Evolutionary conservation across 306 rosid species (phyloP), one percentile per base, ranked within the genome.

Genomic region (Trifolium subterraneum): DNA sequence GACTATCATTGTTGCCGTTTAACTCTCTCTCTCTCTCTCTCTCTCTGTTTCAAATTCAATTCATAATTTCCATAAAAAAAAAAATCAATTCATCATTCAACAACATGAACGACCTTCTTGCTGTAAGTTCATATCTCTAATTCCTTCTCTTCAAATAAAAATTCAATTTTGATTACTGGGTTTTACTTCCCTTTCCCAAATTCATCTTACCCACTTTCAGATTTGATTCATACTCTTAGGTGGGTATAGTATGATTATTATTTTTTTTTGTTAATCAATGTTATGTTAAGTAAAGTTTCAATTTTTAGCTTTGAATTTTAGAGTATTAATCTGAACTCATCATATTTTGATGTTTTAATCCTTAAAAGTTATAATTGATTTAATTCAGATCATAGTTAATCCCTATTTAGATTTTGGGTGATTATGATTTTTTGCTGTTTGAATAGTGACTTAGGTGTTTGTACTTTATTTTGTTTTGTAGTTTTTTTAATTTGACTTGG

Each of bases 81-180:
- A n/a, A 52, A 8, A 50, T 68, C 38, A 51, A 76, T 74, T 74
- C 52, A 48, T 81, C 60, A 38, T 74, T 41, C 90, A 44, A 75
- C 92, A 78, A 77, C 56, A 94, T 94, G 98, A 94, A 94, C 88
- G 96, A 94, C 79, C 88, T 91, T 50, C 97, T 94, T 48, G 64
- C 95, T 90, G 98, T 91, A 87, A 84, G 81, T 80, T 59, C 16
- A 54, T 66, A 35, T 56, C 73, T 72, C 27, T 38, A 39, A 58
- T 47, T 64, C 77, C 62, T 64, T 76, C 63, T 55, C 35, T 80
- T 69, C 22, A 62, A 22, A 44, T 16, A 35, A 69, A 70, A 55
- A 15, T 67, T 59, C 64, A 77, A 83, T 81, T 72, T 79, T 66
- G 71, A 73, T 74, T 27, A 76, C 81, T 76, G 71, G 60, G 55